These are phyloP conservation scores for Pugionium cornutum DNA, from an alignment of 345 rosid species.

Conservation along the genomic window DNA sequence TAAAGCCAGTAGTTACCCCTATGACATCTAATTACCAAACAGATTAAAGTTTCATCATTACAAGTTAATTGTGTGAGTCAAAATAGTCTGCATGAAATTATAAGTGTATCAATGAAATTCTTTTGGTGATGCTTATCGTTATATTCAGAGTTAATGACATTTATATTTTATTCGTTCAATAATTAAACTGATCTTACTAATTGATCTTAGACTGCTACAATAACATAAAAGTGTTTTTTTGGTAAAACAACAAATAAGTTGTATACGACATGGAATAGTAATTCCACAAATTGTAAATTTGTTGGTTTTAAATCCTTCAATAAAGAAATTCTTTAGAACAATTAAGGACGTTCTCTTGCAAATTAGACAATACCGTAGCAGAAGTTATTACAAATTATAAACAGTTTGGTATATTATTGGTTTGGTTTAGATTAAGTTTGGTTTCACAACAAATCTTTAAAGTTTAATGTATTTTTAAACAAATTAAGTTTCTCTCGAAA, in stretches of 20 bases:
- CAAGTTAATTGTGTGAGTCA: conserved; percentile 18
- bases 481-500: not conserved
- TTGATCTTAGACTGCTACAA: not conserved
- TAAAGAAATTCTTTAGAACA: not conserved
- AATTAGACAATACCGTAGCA: not conserved
- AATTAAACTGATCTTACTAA: not conserved
- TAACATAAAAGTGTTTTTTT: not conserved
- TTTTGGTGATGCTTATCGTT: conserved; percentile 9
- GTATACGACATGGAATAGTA: not conserved
- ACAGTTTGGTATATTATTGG: conserved; percentile 18
- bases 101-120: conserved; percentile 14
- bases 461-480: not conserved
- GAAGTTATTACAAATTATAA: not conserved
- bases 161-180: not conserved
- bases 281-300: not conserved
- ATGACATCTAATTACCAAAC: conserved; percentile 13
- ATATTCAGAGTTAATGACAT: not conserved
- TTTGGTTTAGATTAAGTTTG: conserved; percentile 1
- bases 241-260: not conserved
- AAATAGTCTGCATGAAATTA: conserved; percentile 22
- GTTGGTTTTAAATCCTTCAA: not conserved
- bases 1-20: not conserved
- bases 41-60: conserved; percentile 17
- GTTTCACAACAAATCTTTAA: not conserved
- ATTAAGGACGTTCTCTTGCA: not conserved